Evolutionary conservation across 2,329 filamentous ascomycete genomes (phyloP).

Genomic region (Fusarium avenaceum): DNA sequence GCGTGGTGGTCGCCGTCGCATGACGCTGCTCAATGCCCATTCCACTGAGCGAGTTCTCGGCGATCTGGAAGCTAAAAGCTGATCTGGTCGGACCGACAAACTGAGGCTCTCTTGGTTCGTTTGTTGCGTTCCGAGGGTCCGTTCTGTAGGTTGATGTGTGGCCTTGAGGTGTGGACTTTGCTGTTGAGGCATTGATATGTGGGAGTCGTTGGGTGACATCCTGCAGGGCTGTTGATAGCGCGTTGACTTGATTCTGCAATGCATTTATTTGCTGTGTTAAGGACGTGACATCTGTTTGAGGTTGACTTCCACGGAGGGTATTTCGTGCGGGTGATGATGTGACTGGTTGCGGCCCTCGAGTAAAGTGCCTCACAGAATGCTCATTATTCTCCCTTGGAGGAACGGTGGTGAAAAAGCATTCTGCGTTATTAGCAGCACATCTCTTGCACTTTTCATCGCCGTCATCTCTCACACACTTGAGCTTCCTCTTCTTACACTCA

Average conservation of each 20-base stretch:
- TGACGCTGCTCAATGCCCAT: constrained; percentile 2
- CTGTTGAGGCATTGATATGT: neutral
- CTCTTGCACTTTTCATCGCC: constrained; percentile 4
- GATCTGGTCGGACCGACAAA: constrained; percentile 13
- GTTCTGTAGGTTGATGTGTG: neutral
- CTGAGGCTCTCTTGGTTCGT: constrained; percentile 9
- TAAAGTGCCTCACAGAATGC: neutral
- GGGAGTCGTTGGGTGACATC: constrained; percentile 20
- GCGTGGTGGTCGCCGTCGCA: neutral
- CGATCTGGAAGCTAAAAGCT: constrained; percentile 24
- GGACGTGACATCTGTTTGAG: neutral
- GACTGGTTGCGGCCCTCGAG: neutral
- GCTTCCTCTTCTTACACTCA: constrained; percentile 23
- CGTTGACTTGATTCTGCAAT: constrained; percentile 11
- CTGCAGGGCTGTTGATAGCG: neutral
- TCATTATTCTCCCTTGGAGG: neutral
- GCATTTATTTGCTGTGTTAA: constrained; percentile 1
- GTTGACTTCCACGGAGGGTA: fast-evolving
- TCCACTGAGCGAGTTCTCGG: constrained; percentile 1
- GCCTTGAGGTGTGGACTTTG: constrained; percentile 13
- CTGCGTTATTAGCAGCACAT: neutral
- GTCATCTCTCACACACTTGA: constrained; percentile 20
- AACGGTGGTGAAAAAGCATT: constrained; percentile 5
- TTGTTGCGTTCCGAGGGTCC: constrained; percentile 12
- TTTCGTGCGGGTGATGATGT: fast-evolving